Percentiles rank a stretch among this genome's conserved stretches.
Conservation (phyloP, 495 filamentous ascomycete genomes). For the Evansstolkia leycettana region DNA sequence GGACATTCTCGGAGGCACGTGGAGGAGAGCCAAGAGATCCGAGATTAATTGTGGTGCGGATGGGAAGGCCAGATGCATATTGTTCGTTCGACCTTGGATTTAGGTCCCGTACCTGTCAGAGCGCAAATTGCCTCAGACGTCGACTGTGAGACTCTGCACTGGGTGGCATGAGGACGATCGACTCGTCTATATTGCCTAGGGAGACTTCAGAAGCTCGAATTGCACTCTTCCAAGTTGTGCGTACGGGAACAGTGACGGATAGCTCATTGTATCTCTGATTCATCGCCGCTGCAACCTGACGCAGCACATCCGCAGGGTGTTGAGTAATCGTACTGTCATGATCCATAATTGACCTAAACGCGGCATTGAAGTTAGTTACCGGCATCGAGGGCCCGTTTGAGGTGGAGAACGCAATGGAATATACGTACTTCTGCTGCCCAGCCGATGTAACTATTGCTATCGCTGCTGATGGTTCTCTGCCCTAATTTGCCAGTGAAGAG, state of each 20-base stretch:
- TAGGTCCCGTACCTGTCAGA: not conserved
- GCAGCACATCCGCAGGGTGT: constrained; percentile 7
- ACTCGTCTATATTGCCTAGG: constrained; percentile 4
- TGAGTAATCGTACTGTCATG: not conserved
- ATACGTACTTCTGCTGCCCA: too few species aligned
- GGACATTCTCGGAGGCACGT: not conserved
- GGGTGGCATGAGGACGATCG: constrained; percentile 4
- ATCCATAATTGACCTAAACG: too few species aligned
- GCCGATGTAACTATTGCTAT: too few species aligned
- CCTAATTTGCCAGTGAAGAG: too few species aligned
- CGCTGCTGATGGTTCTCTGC: too few species aligned
- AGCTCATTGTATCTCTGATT: constrained; percentile 6
- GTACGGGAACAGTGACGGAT: constrained; percentile 7
- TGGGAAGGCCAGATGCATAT: not conserved
- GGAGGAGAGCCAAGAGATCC: not conserved
- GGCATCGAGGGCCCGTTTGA: too few species aligned
- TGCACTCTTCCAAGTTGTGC: constrained; percentile 4
- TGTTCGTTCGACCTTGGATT: not conserved
- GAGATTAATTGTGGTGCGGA: not conserved
- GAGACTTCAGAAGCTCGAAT: constrained; percentile 3
- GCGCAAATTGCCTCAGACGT: constrained; percentile 3
- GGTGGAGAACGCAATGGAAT: too few species aligned
- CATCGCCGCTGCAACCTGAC: constrained; percentile 4
- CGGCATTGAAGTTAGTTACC: too few species aligned
- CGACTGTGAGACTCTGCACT: constrained; percentile 2